Base-by-base conservation (phyloP, 2,329 filamentous ascomycete genomes). In the Ceratocystis alfenasii region DNA sequence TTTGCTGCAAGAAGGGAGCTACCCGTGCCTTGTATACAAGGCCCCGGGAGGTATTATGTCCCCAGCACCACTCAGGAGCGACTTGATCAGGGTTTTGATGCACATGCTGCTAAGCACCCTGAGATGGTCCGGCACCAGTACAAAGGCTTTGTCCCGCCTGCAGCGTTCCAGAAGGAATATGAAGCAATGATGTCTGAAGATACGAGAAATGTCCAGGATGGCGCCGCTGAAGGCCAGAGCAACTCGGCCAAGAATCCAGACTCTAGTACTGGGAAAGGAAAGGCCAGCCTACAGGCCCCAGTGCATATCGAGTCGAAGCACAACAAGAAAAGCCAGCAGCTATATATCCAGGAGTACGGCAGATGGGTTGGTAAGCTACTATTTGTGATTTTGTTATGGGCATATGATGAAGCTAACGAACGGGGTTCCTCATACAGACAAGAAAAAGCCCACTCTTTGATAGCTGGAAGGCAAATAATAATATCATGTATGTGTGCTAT, bases 281-380 rank as follows among this genome's bases (percentile, higher is more conserved):
- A 20, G 25, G 2, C 17, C 3, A 36, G 6, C 5, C 55, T 8
- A 2, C 15, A 36, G 55, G 25, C 30, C 10, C 30, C 55, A n/a
- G 55, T 59, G 12, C 25, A 59, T 36, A 59, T 59, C 55, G 55
- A 59, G 17, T 59, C 55, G 5, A 59, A 59, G 15, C 25, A 59
- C 30, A 59, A 36, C 55, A 59, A 59, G 28, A 59, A 36, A 36
- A 59, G 55, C 28, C 28, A 59, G 5, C 25, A 59, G 17, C 1
- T 59, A 8, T 59, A 59, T 17, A 59, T 59, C n/a, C 55, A 59
- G n/a, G 55, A 59, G 55, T 59, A 59, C 28, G 17, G 28, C 17
- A 59, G 55, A 59, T 59, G 55, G 55, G 55, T 59, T 59, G 55
- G 55, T 59, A 36, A 59, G 55, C 5, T 25, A 7, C 10, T 12